phyloP scores from a whole-genome alignment of 768 basidiomycete genomes.

The Russula griseocarnosa region DNA sequence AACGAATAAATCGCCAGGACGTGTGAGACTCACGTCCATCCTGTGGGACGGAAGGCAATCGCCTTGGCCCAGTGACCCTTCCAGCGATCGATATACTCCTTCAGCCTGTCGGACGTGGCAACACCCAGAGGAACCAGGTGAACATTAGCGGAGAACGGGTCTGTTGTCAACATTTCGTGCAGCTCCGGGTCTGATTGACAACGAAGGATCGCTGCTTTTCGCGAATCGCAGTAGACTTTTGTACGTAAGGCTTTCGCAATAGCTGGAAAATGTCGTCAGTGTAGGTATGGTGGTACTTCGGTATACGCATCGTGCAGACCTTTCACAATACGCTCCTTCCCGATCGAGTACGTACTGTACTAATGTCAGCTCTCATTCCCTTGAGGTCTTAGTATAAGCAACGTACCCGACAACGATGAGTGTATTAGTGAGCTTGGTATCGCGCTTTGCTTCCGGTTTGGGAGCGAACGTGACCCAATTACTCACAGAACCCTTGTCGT shows the following conservation, averaged over 20 bases:
- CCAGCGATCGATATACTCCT: constrained; percentile 70
- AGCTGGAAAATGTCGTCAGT: constrained; percentile 42
- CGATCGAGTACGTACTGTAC: constrained; percentile 87
- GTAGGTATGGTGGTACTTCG: not conserved
- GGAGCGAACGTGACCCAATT: constrained; percentile 45
- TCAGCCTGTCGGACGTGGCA: constrained; percentile 73
- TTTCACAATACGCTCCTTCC: constrained; percentile 97
- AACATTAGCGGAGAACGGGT: constrained; percentile 73
- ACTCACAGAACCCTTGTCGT: constrained; percentile 41
- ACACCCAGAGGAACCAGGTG: constrained; percentile 79
- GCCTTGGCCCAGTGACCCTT: constrained; percentile 65
- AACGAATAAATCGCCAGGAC: constrained; percentile 4
- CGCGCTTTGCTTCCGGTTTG: constrained; percentile 37
- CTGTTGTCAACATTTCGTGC: constrained; percentile 65
- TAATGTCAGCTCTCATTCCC: not conserved
- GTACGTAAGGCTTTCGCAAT: constrained; percentile 76
- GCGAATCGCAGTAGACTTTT: constrained; percentile 85
- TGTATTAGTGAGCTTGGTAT: constrained; percentile 39
- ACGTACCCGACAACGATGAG: constrained; percentile 73
- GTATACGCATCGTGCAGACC: constrained; percentile 43
- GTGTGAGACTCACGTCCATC: constrained; percentile 78
- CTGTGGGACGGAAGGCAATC: constrained; percentile 88
- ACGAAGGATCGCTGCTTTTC: constrained; percentile 76
- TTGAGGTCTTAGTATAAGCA: not conserved
- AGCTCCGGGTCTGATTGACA: constrained; percentile 85